phyloP scores from a whole-genome alignment of 2,329 filamentous ascomycete species.

The Colletotrichum magnum region DNA sequence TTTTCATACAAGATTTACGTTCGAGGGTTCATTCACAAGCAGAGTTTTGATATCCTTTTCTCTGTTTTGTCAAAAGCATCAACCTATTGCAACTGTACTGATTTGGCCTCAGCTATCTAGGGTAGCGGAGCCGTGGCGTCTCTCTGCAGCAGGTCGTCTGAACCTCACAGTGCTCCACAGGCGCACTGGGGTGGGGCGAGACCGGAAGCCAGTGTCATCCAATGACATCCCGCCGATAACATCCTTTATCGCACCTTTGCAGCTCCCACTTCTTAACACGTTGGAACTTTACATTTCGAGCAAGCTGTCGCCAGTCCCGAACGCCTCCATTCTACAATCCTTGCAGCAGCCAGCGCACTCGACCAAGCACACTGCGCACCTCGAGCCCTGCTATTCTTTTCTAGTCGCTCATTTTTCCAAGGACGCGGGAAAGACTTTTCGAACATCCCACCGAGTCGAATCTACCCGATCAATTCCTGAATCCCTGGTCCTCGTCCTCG shows the following conservation, averaged over 20 bases:
- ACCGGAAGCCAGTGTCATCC: neutral
- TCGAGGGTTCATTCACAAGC: no score
- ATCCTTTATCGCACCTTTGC: conserved; percentile 37
- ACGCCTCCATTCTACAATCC: no score
- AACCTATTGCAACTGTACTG: no score
- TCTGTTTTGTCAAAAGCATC: no score
- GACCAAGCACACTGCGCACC: conserved; percentile 1
- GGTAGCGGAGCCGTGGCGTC: neutral
- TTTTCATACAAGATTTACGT: no score
- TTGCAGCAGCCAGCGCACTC: no score
- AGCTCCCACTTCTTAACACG: conserved; percentile 43
- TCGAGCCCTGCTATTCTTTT: conserved; percentile 13
- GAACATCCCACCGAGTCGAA: neutral
- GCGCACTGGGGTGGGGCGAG: conserved; percentile 11
- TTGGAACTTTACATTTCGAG: conserved; percentile 42
- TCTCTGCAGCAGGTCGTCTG: conserved; percentile 19
- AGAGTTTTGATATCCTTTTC: no score
- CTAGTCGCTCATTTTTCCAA: conserved; percentile 26
- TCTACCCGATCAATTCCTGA: neutral
- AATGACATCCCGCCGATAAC: conserved; percentile 25
- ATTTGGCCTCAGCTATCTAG: conserved; percentile 17
- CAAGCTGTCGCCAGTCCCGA: neutral
- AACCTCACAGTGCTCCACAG: conserved; percentile 24
- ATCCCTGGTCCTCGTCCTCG: neutral
- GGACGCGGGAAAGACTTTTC: neutral